Base-by-base conservation (phyloP, 139 green algal species). In the Pseudopediastrum boryanum region DNA sequence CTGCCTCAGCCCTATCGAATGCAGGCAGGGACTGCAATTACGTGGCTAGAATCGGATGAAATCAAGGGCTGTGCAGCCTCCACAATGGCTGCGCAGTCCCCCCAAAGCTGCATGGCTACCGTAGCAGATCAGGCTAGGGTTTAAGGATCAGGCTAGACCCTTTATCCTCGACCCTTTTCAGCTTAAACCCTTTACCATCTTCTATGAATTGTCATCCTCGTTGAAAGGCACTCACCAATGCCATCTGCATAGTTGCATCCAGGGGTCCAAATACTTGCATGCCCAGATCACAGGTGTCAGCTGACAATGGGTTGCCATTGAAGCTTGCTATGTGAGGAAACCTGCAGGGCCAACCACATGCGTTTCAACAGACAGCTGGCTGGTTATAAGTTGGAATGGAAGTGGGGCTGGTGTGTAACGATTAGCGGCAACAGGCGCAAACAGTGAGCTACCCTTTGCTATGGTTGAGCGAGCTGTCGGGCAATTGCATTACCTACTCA, bases 201-300 rank as follows among this genome's bases (percentile, higher is more conserved):
- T n/a, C n/a, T n/a, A n/a, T n/a, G n/a, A n/a, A n/a, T n/a, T n/a
- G n/a, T n/a, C n/a, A n/a, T n/a, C n/a, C n/a, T n/a, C n/a, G n/a
- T 25, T 4, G n/a, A 10, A 43, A 10, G 1, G 12, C 27, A 23
- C 69, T 66, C 69, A 77, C 69, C 69, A 77, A 38, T 66, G 69
- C 69, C 39, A 51, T 51, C 16, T 23, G 51, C 69, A 77, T 35
- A 29, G 69, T 42, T 54, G 69, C 69, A 25, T 77, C 69, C 48
- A 77, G 48, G 7, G n/a, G 16, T 8, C 50, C 33, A 5, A 77
- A 77, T 38, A 77, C 51, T 36, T 51, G 36, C 16, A 36, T 51
- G 48, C 51, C 48, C 25, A 9, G 23, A 19, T 16, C 52, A 35
- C 38, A 35, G 23, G 35, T 51, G 21, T 19, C 48, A 21, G 19